Evolutionary conservation across 331 rosid genomes (phyloP).

Genomic region (Spiraea crenata): DNA sequence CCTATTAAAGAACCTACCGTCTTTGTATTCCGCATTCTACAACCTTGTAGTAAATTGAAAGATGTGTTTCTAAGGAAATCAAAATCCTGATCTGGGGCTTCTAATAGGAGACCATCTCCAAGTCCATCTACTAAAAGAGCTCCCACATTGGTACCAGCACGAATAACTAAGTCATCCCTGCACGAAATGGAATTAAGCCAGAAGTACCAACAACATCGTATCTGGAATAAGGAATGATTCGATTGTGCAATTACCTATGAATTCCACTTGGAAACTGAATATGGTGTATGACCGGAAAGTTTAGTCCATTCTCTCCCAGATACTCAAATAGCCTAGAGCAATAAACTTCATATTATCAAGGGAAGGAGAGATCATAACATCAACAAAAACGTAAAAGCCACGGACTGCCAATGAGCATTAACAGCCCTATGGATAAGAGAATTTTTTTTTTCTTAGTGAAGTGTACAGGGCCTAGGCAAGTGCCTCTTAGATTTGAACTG

Average conservation of each 20-base stretch:
- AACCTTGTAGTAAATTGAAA: slow-evolving; percentile 96
- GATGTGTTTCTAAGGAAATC: slow-evolving; percentile 88
- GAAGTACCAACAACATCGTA: slow-evolving; percentile 9
- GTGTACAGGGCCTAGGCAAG: neutral
- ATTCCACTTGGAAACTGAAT: slow-evolving; percentile 77
- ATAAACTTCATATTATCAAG: slow-evolving; percentile 3
- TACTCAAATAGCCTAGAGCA: slow-evolving; percentile 73
- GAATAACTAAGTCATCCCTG: slow-evolving; percentile 94
- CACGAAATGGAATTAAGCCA: slow-evolving; percentile 19
- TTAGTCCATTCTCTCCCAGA: slow-evolving; percentile 62
- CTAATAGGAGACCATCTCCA: slow-evolving; percentile 87
- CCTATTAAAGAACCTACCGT: slow-evolving; percentile 51
- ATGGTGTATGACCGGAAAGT: slow-evolving; percentile 91
- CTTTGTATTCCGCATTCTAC: slow-evolving; percentile 98
- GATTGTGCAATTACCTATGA: slow-evolving; percentile 57
- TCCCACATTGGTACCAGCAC: slow-evolving; percentile 89
- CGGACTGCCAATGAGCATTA: neutral
- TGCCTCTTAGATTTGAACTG: neutral
- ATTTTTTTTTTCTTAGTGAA: neutral
- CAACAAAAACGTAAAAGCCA: neutral
- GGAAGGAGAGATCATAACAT: slow-evolving; percentile 16
- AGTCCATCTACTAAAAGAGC: slow-evolving; percentile 98
- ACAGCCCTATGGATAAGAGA: neutral
- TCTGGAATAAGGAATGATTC: slow-evolving; percentile 8
- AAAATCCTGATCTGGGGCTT: slow-evolving; percentile 81